phyloP scores from a whole-genome alignment of 495 filamentous ascomycete genomes.

The Trichoderma erinaceum region DNA sequence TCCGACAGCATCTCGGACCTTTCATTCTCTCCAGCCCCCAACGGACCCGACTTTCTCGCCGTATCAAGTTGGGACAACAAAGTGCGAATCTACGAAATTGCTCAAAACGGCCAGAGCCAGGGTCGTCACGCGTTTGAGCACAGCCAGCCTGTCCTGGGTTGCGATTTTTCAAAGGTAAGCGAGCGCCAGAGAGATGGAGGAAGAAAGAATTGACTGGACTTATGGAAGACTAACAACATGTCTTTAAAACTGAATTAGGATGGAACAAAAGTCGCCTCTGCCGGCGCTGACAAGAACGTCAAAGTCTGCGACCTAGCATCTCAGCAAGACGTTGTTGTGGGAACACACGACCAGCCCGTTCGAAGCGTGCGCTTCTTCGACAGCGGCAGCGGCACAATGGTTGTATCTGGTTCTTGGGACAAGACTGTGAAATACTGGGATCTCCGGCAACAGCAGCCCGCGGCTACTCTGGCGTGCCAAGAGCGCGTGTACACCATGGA shows the following conservation, averaged over 20 bases:
- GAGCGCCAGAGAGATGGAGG: not conserved
- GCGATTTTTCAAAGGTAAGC: conserved; percentile 75
- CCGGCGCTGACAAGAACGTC: conserved; percentile 76
- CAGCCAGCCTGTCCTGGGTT: conserved; percentile 66
- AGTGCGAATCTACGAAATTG: conserved; percentile 83
- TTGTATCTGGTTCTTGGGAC: conserved; percentile 92
- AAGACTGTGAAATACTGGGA: conserved; percentile 97
- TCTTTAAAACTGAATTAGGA: conserved; percentile 32
- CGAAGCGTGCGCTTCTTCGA: conserved; percentile 71
- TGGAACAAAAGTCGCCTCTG: conserved; percentile 68
- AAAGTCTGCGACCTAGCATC: conserved; percentile 67
- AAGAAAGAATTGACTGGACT: not conserved
- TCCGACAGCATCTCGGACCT: conserved; percentile 81
- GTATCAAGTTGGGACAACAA: conserved; percentile 90
- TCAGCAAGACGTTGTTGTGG: conserved; percentile 54
- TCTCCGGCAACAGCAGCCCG: conserved; percentile 55
- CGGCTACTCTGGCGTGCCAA: conserved; percentile 58
- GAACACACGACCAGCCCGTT: conserved; percentile 75
- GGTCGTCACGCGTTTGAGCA: conserved; percentile 68
- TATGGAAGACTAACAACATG: not conserved
- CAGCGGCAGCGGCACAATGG: conserved; percentile 51
- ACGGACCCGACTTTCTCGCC: conserved; percentile 61
- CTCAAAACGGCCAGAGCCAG: conserved; percentile 58
- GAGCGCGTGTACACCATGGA: conserved; percentile 91
- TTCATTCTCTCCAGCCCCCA: conserved; percentile 58